Percentiles rank a stretch among this genome's conserved stretches.
Evolutionary conservation across 2,329 filamentous ascomycete genomes (phyloP).

Genomic region (Nothophaeocryptopus gaeumannii): DNA sequence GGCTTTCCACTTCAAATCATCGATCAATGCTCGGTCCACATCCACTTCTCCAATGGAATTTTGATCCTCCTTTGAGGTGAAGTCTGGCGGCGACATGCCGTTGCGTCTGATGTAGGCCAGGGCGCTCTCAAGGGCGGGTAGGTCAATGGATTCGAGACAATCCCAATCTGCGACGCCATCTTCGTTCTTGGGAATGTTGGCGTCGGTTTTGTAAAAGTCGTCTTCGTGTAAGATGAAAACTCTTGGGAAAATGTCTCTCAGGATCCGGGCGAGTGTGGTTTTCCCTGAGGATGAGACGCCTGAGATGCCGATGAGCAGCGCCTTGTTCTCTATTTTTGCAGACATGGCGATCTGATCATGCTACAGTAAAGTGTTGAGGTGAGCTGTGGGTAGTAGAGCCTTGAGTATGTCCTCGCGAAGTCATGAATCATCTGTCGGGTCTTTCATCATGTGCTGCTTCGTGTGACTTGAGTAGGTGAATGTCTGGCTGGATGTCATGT

Average conservation of each 20-base stretch:
- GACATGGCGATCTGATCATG: conserved; percentile 1
- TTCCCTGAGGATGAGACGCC: conserved; percentile 93
- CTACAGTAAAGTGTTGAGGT: not conserved
- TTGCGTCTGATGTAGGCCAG: conserved; percentile 68
- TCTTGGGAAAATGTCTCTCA: conserved; percentile 72
- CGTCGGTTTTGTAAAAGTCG: conserved; percentile 87
- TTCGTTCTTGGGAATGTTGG: conserved; percentile 55
- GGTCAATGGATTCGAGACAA: conserved; percentile 73
- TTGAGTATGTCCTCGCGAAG: too few species aligned
- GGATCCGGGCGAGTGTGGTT: conserved; percentile 82
- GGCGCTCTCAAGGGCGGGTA: conserved; percentile 64
- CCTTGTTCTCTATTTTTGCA: conserved; percentile 23
- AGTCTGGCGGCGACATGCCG: conserved; percentile 58
- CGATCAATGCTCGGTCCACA: conserved; percentile 33
- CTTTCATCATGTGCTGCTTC: too few species aligned
- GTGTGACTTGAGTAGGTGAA: too few species aligned
- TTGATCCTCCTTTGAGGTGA: conserved; percentile 58
- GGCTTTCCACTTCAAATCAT: conserved; percentile 31
- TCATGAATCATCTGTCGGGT: too few species aligned
- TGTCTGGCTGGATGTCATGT: not conserved
- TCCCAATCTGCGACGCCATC: conserved; percentile 81
- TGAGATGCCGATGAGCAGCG: conserved; percentile 73
- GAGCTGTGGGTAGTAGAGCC: not conserved
- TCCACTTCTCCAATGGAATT: conserved; percentile 50
- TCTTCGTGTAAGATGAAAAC: conserved; percentile 89